These are phyloP conservation scores for Takakia lepidozioides DNA, from an alignment of 225 moss, liverwort and hornwort species.

Conservation along the genomic window DNA sequence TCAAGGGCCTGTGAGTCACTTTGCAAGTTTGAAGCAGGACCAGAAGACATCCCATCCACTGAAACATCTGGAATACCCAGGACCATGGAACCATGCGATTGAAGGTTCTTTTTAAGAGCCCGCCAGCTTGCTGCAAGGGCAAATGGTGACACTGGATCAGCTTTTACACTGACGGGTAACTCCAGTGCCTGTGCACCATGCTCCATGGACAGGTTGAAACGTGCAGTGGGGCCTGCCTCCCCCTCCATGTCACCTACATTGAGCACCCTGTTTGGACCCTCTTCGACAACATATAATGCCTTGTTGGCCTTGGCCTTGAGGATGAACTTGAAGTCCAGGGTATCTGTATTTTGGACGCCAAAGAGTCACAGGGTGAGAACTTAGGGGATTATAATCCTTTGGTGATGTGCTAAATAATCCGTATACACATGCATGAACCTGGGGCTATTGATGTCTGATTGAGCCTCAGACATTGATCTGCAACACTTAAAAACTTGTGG, in stretches of 20 bases:
- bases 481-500: too few relatives aligned
- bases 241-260: conserved; percentile 57
- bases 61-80: conserved; percentile 80
- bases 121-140: conserved; percentile 85
- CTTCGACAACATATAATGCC: conserved; percentile 52
- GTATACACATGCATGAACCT: too few relatives aligned
- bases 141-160: conserved; percentile 74
- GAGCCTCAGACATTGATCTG: too few relatives aligned
- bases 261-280: conserved; percentile 63
- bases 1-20: conserved; percentile 62
- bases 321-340: conserved; percentile 72
- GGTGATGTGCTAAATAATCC: too few relatives aligned
- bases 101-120: conserved; percentile 55
- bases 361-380: too few relatives aligned
- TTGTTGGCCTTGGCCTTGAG: conserved; percentile 50
- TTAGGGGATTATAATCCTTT: too few relatives aligned
- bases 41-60: too few relatives aligned
- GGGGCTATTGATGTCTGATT: too few relatives aligned
- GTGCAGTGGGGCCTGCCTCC: conserved; percentile 54
- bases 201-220: conserved; percentile 53
- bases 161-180: conserved; percentile 61
- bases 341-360: conserved; percentile 42
- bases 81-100: conserved; percentile 58
- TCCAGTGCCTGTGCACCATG: conserved; percentile 45
- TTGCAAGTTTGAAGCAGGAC: conserved; percentile 31